phyloP scores from a whole-genome alignment of 2,329 filamentous ascomycete genomes.

The Fusarium torulosum region DNA sequence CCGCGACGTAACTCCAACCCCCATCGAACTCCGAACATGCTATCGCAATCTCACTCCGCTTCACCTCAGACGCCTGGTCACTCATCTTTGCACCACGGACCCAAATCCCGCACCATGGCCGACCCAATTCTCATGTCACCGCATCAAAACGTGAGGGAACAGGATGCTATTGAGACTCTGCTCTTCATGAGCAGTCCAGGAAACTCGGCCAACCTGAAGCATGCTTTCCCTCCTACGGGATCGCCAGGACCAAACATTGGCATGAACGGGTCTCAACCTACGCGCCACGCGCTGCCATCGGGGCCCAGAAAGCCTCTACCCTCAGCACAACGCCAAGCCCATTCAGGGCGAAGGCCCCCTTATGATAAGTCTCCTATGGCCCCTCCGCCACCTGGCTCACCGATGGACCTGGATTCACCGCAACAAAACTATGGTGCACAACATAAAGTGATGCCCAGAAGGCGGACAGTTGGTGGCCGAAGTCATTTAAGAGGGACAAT shows the following conservation, averaged over 20 bases:
- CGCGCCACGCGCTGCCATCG: conserved; percentile 58
- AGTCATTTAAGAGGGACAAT: conserved; percentile 57
- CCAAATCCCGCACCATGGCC: conserved; percentile 53
- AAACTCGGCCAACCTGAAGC: conserved; percentile 74
- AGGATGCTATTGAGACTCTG: conserved; percentile 84
- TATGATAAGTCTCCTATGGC: conserved; percentile 61
- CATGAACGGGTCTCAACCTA: conserved; percentile 31
- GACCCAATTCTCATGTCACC: conserved; percentile 74
- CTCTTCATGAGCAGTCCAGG: conserved; percentile 86
- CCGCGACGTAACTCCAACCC: conserved; percentile 65
- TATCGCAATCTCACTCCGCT: conserved; percentile 63
- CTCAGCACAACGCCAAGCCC: conserved; percentile 59
- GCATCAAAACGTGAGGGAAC: conserved; percentile 74
- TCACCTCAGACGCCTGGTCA: conserved; percentile 61
- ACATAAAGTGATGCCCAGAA: conserved; percentile 56
- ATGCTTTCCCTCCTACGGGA: conserved; percentile 61
- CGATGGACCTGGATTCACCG: conserved; percentile 62
- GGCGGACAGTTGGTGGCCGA: conserved; percentile 58
- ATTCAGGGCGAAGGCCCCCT: conserved; percentile 59
- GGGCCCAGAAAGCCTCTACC: conserved; percentile 67
- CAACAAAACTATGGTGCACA: conserved; percentile 48
- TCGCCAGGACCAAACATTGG: conserved; percentile 51
- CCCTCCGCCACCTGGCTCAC: conserved; percentile 53
- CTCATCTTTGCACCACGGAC: conserved; percentile 48
- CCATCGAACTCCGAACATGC: conserved; percentile 62